These are phyloP conservation scores for Sodiomyces alkalinus DNA, from an alignment of 2,329 filamentous ascomycete genomes.

Conservation along the genomic window DNA sequence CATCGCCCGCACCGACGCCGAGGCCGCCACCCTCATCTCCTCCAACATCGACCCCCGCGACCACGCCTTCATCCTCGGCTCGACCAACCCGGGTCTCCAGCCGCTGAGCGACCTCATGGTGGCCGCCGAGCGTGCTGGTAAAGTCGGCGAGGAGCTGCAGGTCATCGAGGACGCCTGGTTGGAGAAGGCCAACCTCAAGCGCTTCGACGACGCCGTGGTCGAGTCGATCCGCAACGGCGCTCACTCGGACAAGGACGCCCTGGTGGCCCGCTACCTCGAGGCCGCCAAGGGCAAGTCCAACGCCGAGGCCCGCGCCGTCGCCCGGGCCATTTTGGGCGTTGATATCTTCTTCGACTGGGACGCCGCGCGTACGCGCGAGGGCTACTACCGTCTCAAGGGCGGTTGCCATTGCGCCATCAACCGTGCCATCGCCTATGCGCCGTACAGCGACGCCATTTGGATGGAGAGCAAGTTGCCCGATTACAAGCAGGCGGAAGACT, in stretches of 20 bases:
- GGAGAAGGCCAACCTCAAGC: constrained; percentile 61
- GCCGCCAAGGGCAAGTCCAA: constrained; percentile 74
- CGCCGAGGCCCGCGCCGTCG: constrained; percentile 63
- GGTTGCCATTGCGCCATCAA: constrained; percentile 86
- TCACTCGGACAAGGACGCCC: constrained; percentile 50
- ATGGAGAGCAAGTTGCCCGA: constrained; percentile 98
- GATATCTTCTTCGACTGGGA: constrained; percentile 96
- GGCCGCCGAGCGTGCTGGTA: constrained; percentile 67
- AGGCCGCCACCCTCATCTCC: constrained; percentile 93
- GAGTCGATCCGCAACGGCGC: constrained; percentile 61
- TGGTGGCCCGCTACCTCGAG: constrained; percentile 51
- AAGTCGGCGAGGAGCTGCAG: constrained; percentile 67
- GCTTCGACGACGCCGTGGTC: constrained; percentile 80
- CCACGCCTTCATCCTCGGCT: constrained; percentile 82
- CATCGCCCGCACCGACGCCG: constrained; percentile 89
- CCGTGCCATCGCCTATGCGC: constrained; percentile 79
- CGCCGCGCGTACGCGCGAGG: constrained; percentile 78
- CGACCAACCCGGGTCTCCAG: constrained; percentile 71
- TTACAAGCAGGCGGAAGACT: constrained; percentile 79
- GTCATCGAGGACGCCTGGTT: constrained; percentile 86
- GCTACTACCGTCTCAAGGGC: constrained; percentile 85
- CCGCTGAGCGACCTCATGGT: constrained; percentile 86
- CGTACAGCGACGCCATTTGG: constrained; percentile 94
- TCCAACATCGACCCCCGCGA: constrained; percentile 92
- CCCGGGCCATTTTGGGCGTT: constrained; percentile 58